phyloP scores from a whole-genome alignment of 2,329 filamentous ascomycete species.

The Ambrosiella xylebori region DNA sequence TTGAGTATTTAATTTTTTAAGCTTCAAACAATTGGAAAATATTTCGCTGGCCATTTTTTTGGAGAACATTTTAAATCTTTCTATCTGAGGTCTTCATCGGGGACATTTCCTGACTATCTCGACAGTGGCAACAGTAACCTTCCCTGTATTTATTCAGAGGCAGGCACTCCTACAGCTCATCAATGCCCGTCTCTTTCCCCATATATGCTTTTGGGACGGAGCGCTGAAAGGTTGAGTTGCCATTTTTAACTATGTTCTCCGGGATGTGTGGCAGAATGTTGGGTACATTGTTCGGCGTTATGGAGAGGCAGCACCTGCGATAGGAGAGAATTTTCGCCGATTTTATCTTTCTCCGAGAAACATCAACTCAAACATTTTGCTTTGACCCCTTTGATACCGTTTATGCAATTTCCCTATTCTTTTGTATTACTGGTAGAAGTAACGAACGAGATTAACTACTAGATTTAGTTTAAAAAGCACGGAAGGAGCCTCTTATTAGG shows the following conservation, averaged over 20 bases:
- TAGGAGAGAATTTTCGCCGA: no score
- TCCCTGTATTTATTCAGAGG: no score
- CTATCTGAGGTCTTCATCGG: no score
- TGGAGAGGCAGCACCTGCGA: no score
- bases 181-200: background rate
- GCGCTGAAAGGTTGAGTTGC: constrained; percentile 1
- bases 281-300: background rate
- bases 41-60: no score
- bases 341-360: no score
- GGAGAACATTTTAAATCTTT: no score
- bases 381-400: background rate
- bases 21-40: no score
- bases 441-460: background rate
- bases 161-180: no score
- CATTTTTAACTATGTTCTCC: constrained; percentile 1
- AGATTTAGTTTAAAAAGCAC: constrained; percentile 1
- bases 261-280: background rate
- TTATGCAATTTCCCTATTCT: background rate
- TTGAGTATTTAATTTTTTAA: no score
- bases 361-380: background rate
- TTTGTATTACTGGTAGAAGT: background rate
- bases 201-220: background rate
- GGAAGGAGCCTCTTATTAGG: background rate
- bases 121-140: no score
- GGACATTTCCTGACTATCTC: no score